A percentile compares a stretch with the other conserved stretches of the same genome.
Evolutionary conservation across 1,284 basidiomycete genomes (phyloP).

Genomic region (Rhodotorula glutinis): DNA sequence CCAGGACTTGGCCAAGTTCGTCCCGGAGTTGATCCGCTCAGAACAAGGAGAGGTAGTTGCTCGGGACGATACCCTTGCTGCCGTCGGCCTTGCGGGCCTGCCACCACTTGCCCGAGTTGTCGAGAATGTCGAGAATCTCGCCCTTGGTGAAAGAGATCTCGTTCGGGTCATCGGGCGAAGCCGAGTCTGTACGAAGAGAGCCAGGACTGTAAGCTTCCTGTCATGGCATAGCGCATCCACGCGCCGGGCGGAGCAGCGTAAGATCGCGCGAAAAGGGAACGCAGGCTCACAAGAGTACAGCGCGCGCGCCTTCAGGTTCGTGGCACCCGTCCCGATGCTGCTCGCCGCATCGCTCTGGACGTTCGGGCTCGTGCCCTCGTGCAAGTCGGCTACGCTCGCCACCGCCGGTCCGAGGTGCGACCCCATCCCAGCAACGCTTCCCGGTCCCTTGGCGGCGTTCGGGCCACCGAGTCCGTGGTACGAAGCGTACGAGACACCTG

Average conservation of each 20-base stretch:
- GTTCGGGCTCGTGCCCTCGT: slow-evolving; percentile 25
- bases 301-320: slow-evolving; percentile 70
- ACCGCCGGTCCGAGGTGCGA: slow-evolving; percentile 13
- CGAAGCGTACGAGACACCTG: slow-evolving; percentile 22
- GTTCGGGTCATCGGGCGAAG: slow-evolving; percentile 89
- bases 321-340: slow-evolving; percentile 44
- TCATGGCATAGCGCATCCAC: too few species aligned
- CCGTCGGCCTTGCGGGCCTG: slow-evolving; percentile 84
- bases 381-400: slow-evolving; percentile 32
- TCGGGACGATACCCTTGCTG: slow-evolving; percentile 62
- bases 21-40: too few species aligned
- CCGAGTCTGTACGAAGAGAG: slow-evolving; percentile 64
- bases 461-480: slow-evolving; percentile 19
- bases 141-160: slow-evolving; percentile 94
- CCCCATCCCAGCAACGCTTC: neutral
- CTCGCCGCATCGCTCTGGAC: slow-evolving; percentile 17
- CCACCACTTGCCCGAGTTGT: slow-evolving; percentile 73
- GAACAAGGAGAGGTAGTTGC: slow-evolving; percentile 45
- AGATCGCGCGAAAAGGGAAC: neutral
- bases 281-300: slow-evolving; percentile 71
- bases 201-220: too few species aligned
- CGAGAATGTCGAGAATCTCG: slow-evolving; percentile 88
- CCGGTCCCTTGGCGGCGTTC: slow-evolving; percentile 10
- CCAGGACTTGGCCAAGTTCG: too few species aligned
- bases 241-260: too few species aligned